Evolutionary conservation across 164 flowering plant species (phyloP).

Genomic region (Vitis amurensis): DNA sequence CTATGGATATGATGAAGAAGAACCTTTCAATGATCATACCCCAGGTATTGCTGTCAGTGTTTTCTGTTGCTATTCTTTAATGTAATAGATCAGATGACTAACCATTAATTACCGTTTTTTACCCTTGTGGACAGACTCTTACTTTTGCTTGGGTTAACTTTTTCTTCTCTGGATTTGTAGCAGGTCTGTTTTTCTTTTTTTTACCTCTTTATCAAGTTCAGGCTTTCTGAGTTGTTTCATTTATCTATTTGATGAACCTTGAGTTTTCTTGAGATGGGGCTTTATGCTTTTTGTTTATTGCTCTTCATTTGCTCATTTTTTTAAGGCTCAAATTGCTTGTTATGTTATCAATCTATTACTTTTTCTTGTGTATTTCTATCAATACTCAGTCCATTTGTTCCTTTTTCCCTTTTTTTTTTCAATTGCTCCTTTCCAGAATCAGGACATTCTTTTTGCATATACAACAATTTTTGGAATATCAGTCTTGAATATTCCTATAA

Average conservation of each 20-base stretch:
- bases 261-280: no score
- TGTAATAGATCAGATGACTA: neutral
- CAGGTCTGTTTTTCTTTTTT: slow-evolving; percentile 50
- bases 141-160: slow-evolving; percentile 99
- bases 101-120: neutral
- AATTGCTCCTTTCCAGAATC: neutral
- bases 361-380: no score
- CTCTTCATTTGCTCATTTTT: no score
- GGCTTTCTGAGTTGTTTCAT: no score
- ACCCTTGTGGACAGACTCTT: slow-evolving; percentile 64
- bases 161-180: slow-evolving; percentile 99
- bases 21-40: slow-evolving; percentile 98
- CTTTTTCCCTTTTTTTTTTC: neutral
- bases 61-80: neutral
- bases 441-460: neutral
- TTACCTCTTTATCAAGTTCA: neutral
- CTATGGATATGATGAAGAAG: slow-evolving; percentile 99
- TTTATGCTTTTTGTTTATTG: no score
- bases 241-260: no score
- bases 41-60: slow-evolving; percentile 53
- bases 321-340: no score
- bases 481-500: neutral
- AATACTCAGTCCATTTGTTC: no score
- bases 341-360: no score
- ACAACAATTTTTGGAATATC: neutral